These are phyloP conservation scores for Medicago arabica DNA, from an alignment of 306 rosid genomes.

Conservation along the genomic window DNA sequence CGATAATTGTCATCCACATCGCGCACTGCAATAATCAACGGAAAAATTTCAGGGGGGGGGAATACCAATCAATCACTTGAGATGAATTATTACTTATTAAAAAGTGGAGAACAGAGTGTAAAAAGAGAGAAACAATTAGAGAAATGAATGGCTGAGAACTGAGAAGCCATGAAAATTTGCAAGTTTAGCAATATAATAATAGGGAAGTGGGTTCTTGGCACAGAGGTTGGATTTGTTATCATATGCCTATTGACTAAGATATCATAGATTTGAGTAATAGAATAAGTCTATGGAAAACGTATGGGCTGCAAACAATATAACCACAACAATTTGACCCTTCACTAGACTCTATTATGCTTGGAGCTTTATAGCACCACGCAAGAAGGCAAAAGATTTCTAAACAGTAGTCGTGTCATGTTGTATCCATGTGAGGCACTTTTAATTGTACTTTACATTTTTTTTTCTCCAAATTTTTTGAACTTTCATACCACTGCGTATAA, in stretches of 20 bases:
- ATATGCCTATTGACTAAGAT: neutral
- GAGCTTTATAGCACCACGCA: neutral
- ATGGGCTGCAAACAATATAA: slow-evolving; percentile 11
- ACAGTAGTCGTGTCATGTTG: neutral
- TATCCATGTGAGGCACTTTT: slow-evolving; percentile 10
- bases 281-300: slow-evolving; percentile 9
- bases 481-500: neutral
- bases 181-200: slow-evolving; percentile 1
- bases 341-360: neutral
- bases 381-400: slow-evolving; percentile 1
- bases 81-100: slow-evolving; percentile 20
- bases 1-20: slow-evolving; percentile 96
- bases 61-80: slow-evolving; percentile 24
- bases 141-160: slow-evolving; percentile 14
- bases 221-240: neutral
- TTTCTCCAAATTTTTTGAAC: neutral
- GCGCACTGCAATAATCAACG: slow-evolving; percentile 79
- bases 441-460: neutral
- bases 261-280: neutral
- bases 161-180: slow-evolving; percentile 12
- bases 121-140: neutral
- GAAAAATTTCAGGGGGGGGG: slow-evolving; percentile 1
- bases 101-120: neutral
- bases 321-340: neutral
- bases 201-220: neutral